Percentiles rank a stretch among this genome's conserved stretches.
phyloP scores from a whole-genome alignment of 257 asterid genomes.

The Nicotiana paniculata region DNA sequence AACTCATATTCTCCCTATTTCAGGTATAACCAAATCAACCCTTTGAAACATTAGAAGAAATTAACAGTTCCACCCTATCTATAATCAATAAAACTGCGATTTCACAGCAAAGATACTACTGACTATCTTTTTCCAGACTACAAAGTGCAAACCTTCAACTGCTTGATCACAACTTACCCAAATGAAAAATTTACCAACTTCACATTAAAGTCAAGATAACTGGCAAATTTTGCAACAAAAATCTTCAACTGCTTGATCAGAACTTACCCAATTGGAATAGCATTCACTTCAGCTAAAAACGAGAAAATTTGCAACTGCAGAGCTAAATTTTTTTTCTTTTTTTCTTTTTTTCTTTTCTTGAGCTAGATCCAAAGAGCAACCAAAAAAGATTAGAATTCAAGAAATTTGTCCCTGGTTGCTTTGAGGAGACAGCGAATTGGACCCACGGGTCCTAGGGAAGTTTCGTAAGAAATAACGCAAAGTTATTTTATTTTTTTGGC shows the following conservation, averaged over 20 bases:
- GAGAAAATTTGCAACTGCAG: neutral
- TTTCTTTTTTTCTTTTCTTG: no score
- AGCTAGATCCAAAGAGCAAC: neutral
- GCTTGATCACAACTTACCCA: neutral
- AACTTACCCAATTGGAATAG: neutral
- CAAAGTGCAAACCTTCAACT: neutral
- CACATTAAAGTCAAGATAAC: neutral
- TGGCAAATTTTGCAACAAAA: neutral
- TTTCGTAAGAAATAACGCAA: neutral
- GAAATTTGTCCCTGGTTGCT: neutral
- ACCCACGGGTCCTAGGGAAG: neutral
- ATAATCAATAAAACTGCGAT: neutral
- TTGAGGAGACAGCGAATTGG: neutral
- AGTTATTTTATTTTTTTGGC: neutral
- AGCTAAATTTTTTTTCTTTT: neutral
- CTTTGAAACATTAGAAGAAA: neutral
- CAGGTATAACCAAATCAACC: slow-evolving; percentile 1
- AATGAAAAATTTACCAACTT: neutral
- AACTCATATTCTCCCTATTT: neutral
- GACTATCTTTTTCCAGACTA: neutral
- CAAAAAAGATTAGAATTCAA: neutral
- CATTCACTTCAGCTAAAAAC: neutral
- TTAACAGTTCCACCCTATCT: neutral
- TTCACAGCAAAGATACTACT: neutral
- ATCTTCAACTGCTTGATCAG: neutral